Evolutionary conservation across 129 eudicot species (phyloP).

Genomic region (Centella asiatica): DNA sequence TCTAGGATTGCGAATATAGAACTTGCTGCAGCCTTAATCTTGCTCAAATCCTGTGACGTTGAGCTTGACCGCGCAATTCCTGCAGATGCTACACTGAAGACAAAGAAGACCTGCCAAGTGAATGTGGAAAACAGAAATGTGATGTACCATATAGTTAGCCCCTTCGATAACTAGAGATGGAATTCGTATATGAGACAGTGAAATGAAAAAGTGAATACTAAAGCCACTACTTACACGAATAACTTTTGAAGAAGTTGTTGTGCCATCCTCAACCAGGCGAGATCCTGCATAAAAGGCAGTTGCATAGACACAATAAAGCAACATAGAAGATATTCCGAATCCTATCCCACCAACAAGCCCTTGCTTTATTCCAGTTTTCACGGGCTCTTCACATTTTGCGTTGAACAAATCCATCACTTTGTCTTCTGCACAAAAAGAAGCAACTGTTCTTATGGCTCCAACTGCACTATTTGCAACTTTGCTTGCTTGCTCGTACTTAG

Average conservation of each 20-base stretch:
- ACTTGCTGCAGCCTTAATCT: too few species aligned
- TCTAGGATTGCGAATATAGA: too few species aligned
- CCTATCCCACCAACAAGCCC: conserved; percentile 70
- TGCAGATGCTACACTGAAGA: too few species aligned
- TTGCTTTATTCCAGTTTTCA: conserved; percentile 48
- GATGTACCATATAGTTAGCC: too few species aligned
- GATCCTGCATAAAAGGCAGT: conserved; percentile 65
- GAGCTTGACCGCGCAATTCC: too few species aligned
- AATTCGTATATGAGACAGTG: too few species aligned
- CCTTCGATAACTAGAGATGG: too few species aligned
- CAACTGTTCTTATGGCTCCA: conserved; percentile 70
- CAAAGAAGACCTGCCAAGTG: too few species aligned
- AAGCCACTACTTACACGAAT: conserved; percentile 54
- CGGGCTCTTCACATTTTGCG: conserved; percentile 62
- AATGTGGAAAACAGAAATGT: too few species aligned
- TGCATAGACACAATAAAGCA: conserved; percentile 54
- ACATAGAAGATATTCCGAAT: conserved; percentile 46
- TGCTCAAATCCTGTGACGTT: too few species aligned
- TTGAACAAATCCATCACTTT: conserved; percentile 56
- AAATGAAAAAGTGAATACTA: too few species aligned
- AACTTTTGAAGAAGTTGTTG: conserved; percentile 46
- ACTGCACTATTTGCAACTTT: conserved; percentile 84
- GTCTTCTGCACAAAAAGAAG: conserved; percentile 80
- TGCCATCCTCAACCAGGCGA: conserved; percentile 48
- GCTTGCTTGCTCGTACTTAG: conserved; percentile 81